These are phyloP conservation scores for Phytophthora niederhauseri DNA, from an alignment of 352 stramenopile species.

Conservation along the genomic window DNA sequence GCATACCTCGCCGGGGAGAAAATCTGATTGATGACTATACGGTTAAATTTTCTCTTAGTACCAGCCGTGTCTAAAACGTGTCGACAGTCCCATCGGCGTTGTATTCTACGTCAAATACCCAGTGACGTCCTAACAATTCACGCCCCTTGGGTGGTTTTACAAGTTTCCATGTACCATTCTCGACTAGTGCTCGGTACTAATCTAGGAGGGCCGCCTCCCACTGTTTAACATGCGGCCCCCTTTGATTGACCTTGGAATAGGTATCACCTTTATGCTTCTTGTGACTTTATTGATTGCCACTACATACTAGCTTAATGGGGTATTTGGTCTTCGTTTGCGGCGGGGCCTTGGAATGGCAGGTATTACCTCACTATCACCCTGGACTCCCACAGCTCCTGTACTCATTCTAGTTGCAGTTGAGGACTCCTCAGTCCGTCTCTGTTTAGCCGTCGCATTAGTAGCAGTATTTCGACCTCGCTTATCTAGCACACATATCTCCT, in stretches of 20 bases:
- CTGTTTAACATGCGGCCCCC: not conserved
- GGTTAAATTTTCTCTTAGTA: constrained; percentile 2
- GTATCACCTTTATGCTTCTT: constrained; percentile 10
- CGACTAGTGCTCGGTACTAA: not conserved
- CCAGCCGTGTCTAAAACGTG: constrained; percentile 1
- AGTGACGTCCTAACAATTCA: not conserved
- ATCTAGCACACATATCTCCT: not conserved
- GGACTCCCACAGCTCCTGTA: not conserved
- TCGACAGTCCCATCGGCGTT: not conserved
- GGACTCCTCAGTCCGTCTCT: not conserved
- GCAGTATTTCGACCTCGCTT: not conserved
- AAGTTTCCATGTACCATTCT: not conserved
- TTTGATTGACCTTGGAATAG: not conserved
- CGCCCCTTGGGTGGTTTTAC: not conserved
- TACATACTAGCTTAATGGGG: not conserved
- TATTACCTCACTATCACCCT: not conserved
- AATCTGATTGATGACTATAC: constrained; percentile 6
- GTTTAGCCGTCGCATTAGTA: not conserved
- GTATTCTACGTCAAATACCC: constrained; percentile 5
- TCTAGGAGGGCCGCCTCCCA: not conserved
- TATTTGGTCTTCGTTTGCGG: not conserved
- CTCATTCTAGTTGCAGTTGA: not conserved
- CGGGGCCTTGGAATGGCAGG: not conserved
- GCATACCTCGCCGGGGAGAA: not conserved
- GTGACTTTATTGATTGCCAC: not conserved